Percentiles rank a stretch among this genome's conserved stretches.
Evolutionary conservation across 176 grass and related monocot genomes (phyloP).

Genomic region (Raddia guianensis): DNA sequence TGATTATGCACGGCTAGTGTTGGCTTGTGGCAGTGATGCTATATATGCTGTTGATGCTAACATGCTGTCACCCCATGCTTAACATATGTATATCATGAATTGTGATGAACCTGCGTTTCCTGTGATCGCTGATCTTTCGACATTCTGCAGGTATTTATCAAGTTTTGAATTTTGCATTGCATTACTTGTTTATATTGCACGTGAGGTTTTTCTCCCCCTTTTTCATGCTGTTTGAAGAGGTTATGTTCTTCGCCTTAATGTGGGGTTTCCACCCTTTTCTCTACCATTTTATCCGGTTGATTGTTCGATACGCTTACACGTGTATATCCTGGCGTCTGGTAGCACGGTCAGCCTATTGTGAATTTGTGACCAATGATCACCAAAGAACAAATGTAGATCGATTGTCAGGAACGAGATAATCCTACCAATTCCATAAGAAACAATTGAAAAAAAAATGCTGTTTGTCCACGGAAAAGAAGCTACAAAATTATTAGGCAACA

Average conservation of each 20-base stretch:
- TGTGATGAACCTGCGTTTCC: constrained; percentile 1
- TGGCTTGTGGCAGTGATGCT: neutral
- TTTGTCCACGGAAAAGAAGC: neutral
- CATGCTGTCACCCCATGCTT: neutral
- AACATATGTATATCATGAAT: neutral
- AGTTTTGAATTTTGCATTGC: neutral
- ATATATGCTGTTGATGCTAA: neutral
- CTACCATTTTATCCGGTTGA: neutral
- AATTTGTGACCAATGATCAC: neutral
- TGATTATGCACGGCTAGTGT: neutral
- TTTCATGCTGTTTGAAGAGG: neutral
- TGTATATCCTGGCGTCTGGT: neutral
- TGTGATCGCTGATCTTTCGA: neutral
- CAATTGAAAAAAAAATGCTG: neutral
- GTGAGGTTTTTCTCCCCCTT: neutral
- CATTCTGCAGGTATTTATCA: neutral
- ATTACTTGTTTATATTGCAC: neutral
- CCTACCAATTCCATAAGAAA: neutral
- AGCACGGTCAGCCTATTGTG: neutral
- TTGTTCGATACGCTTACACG: neutral
- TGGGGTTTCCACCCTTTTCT: neutral
- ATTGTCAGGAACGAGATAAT: no score
- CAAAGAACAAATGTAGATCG: neutral
- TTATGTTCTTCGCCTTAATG: neutral
- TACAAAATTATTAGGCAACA: neutral